These are phyloP conservation scores for Piper longum DNA, from an alignment of 164 flowering plant genomes.

Conservation along the genomic window DNA sequence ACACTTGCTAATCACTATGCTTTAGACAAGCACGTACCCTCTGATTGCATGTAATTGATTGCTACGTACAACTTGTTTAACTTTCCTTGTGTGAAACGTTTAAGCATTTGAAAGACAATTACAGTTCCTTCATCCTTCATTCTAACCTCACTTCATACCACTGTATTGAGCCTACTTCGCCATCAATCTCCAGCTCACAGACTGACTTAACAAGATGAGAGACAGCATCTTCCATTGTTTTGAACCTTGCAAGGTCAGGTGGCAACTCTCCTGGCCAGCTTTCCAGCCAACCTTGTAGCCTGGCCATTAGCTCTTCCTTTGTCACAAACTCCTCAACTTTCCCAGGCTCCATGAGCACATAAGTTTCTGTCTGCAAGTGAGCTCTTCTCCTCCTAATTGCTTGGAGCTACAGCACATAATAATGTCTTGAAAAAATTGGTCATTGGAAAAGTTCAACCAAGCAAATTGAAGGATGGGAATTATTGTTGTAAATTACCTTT, in stretches of 20 bases:
- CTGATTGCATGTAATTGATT: no score
- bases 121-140: conserved; percentile 8
- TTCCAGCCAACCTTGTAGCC: conserved; percentile 54
- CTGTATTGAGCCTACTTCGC: conserved; percentile 75
- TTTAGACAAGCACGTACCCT: no score
- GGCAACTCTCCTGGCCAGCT: conserved; percentile 68
- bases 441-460: background rate
- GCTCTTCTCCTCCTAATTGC: conserved; percentile 59
- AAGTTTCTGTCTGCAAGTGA: conserved; percentile 36
- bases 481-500: background rate
- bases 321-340: conserved; percentile 61
- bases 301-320: conserved; percentile 46
- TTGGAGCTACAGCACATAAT: background rate
- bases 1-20: no score
- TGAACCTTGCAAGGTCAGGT: conserved; percentile 48
- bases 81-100: no score
- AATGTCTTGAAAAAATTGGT: background rate
- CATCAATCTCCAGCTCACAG: conserved; percentile 81
- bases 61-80: no score
- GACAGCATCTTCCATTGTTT: conserved; percentile 50
- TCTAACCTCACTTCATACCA: conserved; percentile 81
- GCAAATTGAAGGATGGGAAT: background rate
- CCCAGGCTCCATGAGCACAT: conserved; percentile 75
- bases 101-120: no score
- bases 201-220: conserved; percentile 55